These are phyloP conservation scores for Penicillium sp. DNA, from an alignment of 2,329 filamentous ascomycete species.

Conservation along the genomic window DNA sequence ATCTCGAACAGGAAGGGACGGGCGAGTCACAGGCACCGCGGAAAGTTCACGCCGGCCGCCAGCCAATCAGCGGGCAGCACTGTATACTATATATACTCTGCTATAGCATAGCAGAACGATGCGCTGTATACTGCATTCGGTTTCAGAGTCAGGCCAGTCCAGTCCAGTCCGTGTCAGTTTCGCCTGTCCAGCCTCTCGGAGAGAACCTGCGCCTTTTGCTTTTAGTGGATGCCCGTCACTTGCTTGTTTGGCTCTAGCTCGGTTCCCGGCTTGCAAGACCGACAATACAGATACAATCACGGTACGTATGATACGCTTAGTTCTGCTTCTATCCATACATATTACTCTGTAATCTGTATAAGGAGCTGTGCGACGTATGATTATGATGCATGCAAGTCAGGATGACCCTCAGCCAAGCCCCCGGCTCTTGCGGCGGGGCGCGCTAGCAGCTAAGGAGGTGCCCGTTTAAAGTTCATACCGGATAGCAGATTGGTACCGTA, in stretches of 20 bases:
- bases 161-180: not conserved
- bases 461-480: not conserved
- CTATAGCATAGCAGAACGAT: not conserved
- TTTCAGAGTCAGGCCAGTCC: slow-evolving; percentile 4
- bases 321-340: too few relatives aligned
- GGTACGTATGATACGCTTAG: not conserved
- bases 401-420: not conserved
- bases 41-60: not conserved
- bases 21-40: not conserved
- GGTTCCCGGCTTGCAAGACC: slow-evolving; percentile 1
- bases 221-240: not conserved
- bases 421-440: not conserved
- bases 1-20: slow-evolving; percentile 4
- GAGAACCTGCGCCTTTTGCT: not conserved
- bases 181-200: slow-evolving; percentile 8
- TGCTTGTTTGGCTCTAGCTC: not conserved
- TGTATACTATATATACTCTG: not conserved
- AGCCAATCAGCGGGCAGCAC: not conserved
- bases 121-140: not conserved
- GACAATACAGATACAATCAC: slow-evolving; percentile 1
- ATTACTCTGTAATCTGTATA: not conserved
- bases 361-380: not conserved
- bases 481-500: not conserved
- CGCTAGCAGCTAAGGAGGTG: not conserved
- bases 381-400: not conserved